Conservation (phyloP, 768 basidiomycete species). For the Podaxis mareebaensis region DNA sequence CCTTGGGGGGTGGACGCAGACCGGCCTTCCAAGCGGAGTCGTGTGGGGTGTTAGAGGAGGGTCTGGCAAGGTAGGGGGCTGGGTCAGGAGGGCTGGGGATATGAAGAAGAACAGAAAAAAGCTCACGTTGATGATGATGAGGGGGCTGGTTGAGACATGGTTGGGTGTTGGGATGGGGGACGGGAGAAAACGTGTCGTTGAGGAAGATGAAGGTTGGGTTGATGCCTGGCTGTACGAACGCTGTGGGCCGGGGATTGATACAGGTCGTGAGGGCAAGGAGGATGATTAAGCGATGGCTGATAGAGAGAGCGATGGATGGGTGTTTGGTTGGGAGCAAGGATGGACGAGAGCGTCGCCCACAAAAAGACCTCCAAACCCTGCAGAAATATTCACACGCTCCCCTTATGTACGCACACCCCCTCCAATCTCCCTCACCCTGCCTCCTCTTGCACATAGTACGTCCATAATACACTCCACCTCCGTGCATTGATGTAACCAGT, state of each 20-base stretch:
- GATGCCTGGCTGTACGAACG: not conserved
- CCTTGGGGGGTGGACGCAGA: slow-evolving; percentile 87
- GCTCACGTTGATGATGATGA: slow-evolving; percentile 34
- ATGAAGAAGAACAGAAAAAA: not conserved
- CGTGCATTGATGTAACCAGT: too few relatives aligned
- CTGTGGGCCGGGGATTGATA: not conserved
- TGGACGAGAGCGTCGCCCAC: not conserved
- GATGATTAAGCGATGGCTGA: not conserved
- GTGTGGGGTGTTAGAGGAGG: slow-evolving; percentile 27
- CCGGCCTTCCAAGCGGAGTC: slow-evolving; percentile 69
- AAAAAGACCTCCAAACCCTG: not conserved
- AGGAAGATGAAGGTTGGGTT: not conserved
- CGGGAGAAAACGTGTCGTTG: slow-evolving; percentile 10
- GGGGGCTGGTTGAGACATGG: slow-evolving; percentile 32
- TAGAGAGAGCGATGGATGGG: not conserved
- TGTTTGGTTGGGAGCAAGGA: slow-evolving; percentile 13
- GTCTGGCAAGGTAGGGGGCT: slow-evolving; percentile 23
- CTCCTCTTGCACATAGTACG: not conserved
- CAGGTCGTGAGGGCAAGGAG: not conserved
- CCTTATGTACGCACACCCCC: not conserved
- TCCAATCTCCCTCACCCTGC: not conserved
- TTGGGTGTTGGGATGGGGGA: slow-evolving; percentile 1
- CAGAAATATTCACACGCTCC: slow-evolving; percentile 14
- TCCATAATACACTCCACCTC: not conserved
- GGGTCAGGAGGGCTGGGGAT: not conserved